Conservation (phyloP, 164 flowering plant species). For the Umbilicus rupestris region DNA sequence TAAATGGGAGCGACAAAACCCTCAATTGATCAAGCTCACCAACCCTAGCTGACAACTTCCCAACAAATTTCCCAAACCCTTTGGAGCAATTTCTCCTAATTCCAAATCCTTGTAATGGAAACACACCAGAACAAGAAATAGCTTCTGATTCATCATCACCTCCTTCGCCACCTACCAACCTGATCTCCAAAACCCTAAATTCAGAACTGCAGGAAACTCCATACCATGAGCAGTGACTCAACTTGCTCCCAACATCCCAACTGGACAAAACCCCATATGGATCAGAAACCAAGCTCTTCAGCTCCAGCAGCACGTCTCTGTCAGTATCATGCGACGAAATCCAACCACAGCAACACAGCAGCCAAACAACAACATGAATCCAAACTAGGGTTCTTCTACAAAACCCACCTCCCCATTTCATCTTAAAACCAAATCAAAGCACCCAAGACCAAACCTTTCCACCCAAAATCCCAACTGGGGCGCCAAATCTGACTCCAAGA, state of each 20-base stretch:
- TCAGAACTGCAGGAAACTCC: conserved; percentile 56
- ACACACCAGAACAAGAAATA: too few relatives aligned
- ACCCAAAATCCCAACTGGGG: not conserved
- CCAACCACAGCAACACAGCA: conserved; percentile 3
- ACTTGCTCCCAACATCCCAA: conserved; percentile 26
- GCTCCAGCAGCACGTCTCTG: conserved; percentile 29
- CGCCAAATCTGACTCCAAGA: not conserved
- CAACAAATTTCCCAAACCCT: conserved; percentile 24
- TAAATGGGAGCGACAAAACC: conserved; percentile 54
- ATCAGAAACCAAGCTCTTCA: conserved; percentile 46
- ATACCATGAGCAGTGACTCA: conserved; percentile 47
- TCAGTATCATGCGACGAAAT: conserved; percentile 15
- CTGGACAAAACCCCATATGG: conserved; percentile 42
- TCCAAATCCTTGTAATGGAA: conserved; percentile 31
- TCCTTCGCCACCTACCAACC: conserved; percentile 24
- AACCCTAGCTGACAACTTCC: conserved; percentile 33
- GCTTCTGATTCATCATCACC: too few relatives aligned
- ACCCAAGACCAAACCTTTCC: not conserved
- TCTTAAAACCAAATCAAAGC: conserved; percentile 11
- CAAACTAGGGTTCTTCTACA: conserved; percentile 17
- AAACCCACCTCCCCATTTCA: conserved; percentile 16
- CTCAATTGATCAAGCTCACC: conserved; percentile 42
- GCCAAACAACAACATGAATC: conserved; percentile 4
- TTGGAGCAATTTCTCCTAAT: conserved; percentile 19
- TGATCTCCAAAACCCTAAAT: conserved; percentile 33